Conservation (phyloP, 176 grass and related monocot genomes). For the Saccharum officinarum region DNA sequence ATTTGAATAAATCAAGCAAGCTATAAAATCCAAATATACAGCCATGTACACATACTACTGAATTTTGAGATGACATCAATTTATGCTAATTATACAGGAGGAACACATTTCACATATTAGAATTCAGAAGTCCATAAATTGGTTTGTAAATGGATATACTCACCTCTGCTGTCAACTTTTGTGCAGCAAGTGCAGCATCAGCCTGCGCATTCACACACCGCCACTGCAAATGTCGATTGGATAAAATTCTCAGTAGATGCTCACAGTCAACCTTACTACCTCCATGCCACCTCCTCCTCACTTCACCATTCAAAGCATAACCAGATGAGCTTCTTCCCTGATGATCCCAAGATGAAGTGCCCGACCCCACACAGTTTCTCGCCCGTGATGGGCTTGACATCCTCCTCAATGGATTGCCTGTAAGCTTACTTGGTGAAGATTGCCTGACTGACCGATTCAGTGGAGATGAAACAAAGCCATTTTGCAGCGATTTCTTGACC, state of each 20-base stretch:
- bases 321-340: conserved; percentile 53
- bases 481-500: conserved; percentile 57
- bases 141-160: conserved; percentile 22
- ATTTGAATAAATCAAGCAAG: conserved; percentile 1
- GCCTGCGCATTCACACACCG: conserved; percentile 73
- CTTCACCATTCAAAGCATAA: conserved; percentile 48
- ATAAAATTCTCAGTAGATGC: conserved; percentile 68
- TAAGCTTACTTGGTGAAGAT: conserved; percentile 55
- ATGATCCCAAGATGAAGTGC: conserved; percentile 34
- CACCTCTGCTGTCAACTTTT: conserved; percentile 76
- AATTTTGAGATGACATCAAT: background rate
- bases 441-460: conserved; percentile 53
- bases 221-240: conserved; percentile 83
- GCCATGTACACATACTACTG: background rate
- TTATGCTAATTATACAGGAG: background rate
- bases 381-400: conserved; percentile 60
- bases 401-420: conserved; percentile 46
- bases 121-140: background rate
- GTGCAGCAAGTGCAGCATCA: conserved; percentile 50
- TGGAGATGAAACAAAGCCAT: conserved; percentile 49
- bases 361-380: conserved; percentile 36
- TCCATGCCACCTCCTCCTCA: conserved; percentile 67
- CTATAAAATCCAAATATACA: conserved; percentile 13
- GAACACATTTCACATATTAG: background rate
- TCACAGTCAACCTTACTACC: conserved; percentile 72